Evolutionary conservation across 129 eudicot genomes (phyloP), one percentile per base, ranked within the genome.

Genomic region (Erigeron canadensis): DNA sequence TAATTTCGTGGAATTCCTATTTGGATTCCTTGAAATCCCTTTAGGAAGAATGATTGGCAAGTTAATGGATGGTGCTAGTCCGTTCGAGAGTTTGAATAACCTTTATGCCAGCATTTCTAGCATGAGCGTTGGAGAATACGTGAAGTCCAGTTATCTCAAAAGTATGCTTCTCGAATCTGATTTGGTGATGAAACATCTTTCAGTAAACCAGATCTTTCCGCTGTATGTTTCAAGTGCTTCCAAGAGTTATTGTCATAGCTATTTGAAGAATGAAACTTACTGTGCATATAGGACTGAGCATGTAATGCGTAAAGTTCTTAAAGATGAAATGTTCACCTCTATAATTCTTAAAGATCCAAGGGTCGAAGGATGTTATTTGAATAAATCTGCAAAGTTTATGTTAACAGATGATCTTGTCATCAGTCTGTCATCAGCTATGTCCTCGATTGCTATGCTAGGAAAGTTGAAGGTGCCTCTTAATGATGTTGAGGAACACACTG

Each of bases 1-100:
- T 13, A 80, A 80, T 59, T 77, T 84, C 39, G 70, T 55, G 1
- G 84, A 81, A n/a, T 78, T 78, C 38, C 59, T 81, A 5, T 84
- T 84, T 7, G 71, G 76, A 10, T 48, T 81, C 22, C 64, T 81
- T 8, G 63, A 74, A 1, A 63, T 81, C 18, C 80, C 86, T 10
- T 37, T 85, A 38, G 84, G 75, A 45, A 46, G 44, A 4, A 28
- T 81, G 34, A 12, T 71, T 8, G 71, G 65, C n/a, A 76, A 76
- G 38, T 71, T 71, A 59, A 22, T 64, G 56, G 76, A 42, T 10
- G 73, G 80, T 3, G 5, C 28, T 10, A 37, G 22, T 56, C 2
- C 22, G 8, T 6, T 56, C 0, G 7, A 47, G 4, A 37, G 71
- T 54, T 10, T 79, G 13, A 59, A 43, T 28, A 85, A 76, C 63